Conservation (phyloP, 441 rosid genomes). For the Cnidoscolus chayamansa region DNA sequence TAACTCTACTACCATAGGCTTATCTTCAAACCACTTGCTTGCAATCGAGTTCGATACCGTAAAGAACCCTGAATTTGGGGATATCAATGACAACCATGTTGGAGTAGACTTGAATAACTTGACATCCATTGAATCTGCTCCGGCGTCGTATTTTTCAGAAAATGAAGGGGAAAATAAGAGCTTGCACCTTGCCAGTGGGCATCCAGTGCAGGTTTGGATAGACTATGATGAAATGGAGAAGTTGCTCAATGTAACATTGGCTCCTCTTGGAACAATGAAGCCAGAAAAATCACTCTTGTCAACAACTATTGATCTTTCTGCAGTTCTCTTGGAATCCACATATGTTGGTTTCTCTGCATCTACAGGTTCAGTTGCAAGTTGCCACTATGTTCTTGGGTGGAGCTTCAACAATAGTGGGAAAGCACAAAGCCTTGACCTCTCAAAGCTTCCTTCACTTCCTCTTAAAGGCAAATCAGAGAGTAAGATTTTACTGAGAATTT, state of each 20-base stretch:
- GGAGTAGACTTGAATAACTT: slow-evolving; percentile 56
- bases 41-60: slow-evolving; percentile 59
- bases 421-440: slow-evolving; percentile 30
- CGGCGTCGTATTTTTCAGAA: slow-evolving; percentile 40
- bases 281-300: slow-evolving; percentile 52
- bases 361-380: slow-evolving; percentile 35
- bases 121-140: slow-evolving; percentile 32
- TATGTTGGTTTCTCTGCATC: slow-evolving; percentile 60
- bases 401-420: slow-evolving; percentile 47
- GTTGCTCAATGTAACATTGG: slow-evolving; percentile 44
- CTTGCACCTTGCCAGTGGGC: slow-evolving; percentile 36
- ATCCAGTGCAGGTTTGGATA: slow-evolving; percentile 51
- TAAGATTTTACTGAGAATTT: slow-evolving; percentile 15
- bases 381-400: slow-evolving; percentile 59
- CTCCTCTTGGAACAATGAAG: slow-evolving; percentile 32
- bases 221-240: slow-evolving; percentile 38
- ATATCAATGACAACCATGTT: slow-evolving; percentile 46
- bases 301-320: slow-evolving; percentile 35
- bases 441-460: slow-evolving; percentile 40
- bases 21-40: slow-evolving; percentile 34
- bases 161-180: slow-evolving; percentile 22
- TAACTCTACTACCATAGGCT: slow-evolving; percentile 32
- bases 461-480: slow-evolving; percentile 18
- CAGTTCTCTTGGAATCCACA: slow-evolving; percentile 36
- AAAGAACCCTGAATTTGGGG: slow-evolving; percentile 28